Evolutionary conservation across 148 eudicot genomes (phyloP).

Genomic region (Polygonum maritimum): DNA sequence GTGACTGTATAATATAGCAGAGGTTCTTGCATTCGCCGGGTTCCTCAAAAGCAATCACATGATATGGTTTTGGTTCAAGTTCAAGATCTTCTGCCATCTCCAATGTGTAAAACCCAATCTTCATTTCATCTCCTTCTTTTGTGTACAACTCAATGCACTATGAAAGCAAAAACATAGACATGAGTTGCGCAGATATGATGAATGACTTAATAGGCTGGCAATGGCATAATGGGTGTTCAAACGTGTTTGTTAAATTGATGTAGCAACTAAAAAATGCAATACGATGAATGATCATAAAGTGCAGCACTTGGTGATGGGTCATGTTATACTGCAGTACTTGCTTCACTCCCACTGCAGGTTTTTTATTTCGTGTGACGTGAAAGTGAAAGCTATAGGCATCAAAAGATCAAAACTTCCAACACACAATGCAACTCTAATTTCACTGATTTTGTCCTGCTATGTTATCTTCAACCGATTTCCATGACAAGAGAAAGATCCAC

Average conservation of each 20-base stretch:
- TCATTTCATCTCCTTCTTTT: conserved; percentile 47
- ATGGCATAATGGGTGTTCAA: no score
- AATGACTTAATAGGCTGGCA: no score
- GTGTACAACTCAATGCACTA: conserved; percentile 88
- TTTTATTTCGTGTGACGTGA: no score
- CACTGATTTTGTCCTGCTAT: neutral
- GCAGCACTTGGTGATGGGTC: no score
- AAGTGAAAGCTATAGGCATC: no score
- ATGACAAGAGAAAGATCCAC: conserved; percentile 67
- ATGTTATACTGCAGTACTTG: no score
- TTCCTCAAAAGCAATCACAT: conserved; percentile 83
- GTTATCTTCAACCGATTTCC: conserved; percentile 51
- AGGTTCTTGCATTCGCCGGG: conserved; percentile 69
- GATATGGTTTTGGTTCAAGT: conserved; percentile 77
- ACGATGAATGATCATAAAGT: no score
- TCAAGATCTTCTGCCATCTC: conserved; percentile 93
- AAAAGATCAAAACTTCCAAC: no score
- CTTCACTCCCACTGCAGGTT: no score
- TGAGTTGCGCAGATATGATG: neutral
- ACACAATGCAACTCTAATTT: neutral
- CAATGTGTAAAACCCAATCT: conserved; percentile 70
- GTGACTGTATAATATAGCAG: conserved; percentile 72
- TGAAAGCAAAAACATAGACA: conserved; percentile 10
- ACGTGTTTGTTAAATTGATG: no score
- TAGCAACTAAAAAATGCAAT: no score